A percentile compares a stretch with the other conserved stretches of the same genome.
These are phyloP conservation scores for Exophiala oligosperma DNA, from an alignment of 2,329 filamentous ascomycete genomes.

Conservation along the genomic window DNA sequence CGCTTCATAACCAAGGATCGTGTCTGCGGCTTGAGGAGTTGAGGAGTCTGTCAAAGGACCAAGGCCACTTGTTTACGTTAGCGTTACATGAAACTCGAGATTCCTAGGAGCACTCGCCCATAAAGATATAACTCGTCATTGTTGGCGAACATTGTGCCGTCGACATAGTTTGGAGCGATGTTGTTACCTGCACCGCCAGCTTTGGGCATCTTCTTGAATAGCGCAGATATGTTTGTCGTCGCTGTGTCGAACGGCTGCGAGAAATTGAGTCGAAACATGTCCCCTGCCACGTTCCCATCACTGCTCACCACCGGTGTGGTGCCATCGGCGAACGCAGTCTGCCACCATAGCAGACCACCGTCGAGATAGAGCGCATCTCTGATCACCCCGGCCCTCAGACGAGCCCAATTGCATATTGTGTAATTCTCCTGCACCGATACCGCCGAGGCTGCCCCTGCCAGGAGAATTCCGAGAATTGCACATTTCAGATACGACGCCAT, in stretches of 20 bases:
- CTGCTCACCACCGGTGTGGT: conserved; percentile 25
- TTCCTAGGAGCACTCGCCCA: conserved; percentile 33
- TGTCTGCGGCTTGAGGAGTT: conserved; percentile 36
- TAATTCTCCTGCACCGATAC: conserved; percentile 23
- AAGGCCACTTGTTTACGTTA: conserved; percentile 48
- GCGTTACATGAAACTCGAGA: neutral
- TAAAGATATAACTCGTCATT: conserved; percentile 64
- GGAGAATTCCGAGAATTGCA: neutral
- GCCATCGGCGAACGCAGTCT: conserved; percentile 27
- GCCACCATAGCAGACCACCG: conserved; percentile 27
- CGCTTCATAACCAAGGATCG: conserved; percentile 53
- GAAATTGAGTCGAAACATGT: conserved; percentile 61
- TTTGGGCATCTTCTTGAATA: conserved; percentile 55
- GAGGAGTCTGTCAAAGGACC: conserved; percentile 36
- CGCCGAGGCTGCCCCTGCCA: conserved; percentile 1
- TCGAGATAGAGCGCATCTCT: conserved; percentile 27
- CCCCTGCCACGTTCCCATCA: conserved; percentile 38
- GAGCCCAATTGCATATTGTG: conserved; percentile 28
- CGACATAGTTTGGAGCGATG: conserved; percentile 50
- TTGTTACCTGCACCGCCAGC: conserved; percentile 47
- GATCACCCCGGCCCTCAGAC: conserved; percentile 22
- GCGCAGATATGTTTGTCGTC: conserved; percentile 53
- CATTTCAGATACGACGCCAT: conserved; percentile 6
- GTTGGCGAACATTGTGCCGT: conserved; percentile 67
- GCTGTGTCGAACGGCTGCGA: conserved; percentile 55